These are phyloP conservation scores for Picochlorum sp. DNA, from an alignment of 139 green algal genomes.

Conservation along the genomic window DNA sequence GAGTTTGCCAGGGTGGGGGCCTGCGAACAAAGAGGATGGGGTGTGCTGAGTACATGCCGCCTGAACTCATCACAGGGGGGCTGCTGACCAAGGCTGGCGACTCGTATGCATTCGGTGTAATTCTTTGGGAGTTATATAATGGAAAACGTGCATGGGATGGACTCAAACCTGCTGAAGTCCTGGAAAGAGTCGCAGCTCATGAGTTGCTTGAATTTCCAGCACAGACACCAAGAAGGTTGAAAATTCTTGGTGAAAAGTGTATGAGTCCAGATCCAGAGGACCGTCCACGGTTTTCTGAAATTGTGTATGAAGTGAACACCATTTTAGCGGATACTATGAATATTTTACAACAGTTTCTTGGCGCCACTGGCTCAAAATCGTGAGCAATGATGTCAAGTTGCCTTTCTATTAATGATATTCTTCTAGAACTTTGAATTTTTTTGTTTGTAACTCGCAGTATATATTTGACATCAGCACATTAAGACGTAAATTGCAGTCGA, in stretches of 20 bases:
- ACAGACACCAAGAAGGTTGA: constrained; percentile 30
- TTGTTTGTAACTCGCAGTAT: background rate
- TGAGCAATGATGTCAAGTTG: background rate
- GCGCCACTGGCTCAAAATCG: background rate
- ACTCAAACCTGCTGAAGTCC: constrained; percentile 32
- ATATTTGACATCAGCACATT: background rate
- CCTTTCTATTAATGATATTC: background rate
- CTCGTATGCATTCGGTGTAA: constrained; percentile 41
- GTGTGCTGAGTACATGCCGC: constrained; percentile 37
- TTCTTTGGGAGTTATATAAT: constrained; percentile 34
- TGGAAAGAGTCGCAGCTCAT: constrained; percentile 28
- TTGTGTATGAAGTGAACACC: constrained; percentile 29
- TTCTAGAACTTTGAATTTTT: constrained; percentile 6
- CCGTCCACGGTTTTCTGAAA: constrained; percentile 27
- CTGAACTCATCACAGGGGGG: constrained; percentile 27
- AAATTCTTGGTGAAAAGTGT: constrained; percentile 26
- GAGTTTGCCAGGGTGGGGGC: constrained; percentile 31
- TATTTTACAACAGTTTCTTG: constrained; percentile 31
- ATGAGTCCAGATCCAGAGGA: constrained; percentile 14
- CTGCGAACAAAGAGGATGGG: constrained; percentile 28
- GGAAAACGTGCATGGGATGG: constrained; percentile 34
- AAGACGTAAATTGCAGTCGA: constrained; percentile 9
- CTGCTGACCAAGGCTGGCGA: constrained; percentile 30
- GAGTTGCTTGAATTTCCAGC: constrained; percentile 32
- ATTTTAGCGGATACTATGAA: constrained; percentile 26